Evolutionary conservation across 331 rosid species (phyloP).

Genomic region (Acacia pycnantha): DNA sequence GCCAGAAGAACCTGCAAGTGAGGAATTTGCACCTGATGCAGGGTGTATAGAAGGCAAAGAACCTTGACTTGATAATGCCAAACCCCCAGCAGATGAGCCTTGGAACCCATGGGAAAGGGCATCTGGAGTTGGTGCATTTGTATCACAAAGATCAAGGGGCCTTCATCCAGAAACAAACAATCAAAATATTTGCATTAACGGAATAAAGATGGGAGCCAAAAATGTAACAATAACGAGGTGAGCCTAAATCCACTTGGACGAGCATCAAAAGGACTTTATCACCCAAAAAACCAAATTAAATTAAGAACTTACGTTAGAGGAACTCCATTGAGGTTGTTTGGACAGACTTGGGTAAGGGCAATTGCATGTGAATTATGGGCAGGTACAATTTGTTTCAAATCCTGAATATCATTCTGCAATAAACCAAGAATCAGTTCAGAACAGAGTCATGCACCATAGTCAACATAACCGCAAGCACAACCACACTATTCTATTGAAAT

Average conservation of each 20-base stretch:
- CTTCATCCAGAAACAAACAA: constrained; percentile 56
- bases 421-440: constrained; percentile 30
- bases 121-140: constrained; percentile 65
- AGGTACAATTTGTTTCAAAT: constrained; percentile 56
- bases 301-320: constrained; percentile 71
- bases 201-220: constrained; percentile 8
- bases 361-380: constrained; percentile 74
- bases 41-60: constrained; percentile 59
- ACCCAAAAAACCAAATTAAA: constrained; percentile 5
- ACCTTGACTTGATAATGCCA: constrained; percentile 75
- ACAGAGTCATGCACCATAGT: background rate
- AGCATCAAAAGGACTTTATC: background rate
- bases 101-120: constrained; percentile 64
- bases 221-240: constrained; percentile 18
- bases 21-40: constrained; percentile 62
- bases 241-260: constrained; percentile 1
- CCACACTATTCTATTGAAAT: background rate
- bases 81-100: constrained; percentile 68
- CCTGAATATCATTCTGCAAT: constrained; percentile 77
- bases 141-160: constrained; percentile 95
- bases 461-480: background rate
- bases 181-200: constrained; percentile 14
- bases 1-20: constrained; percentile 72
- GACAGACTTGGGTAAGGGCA: constrained; percentile 69
- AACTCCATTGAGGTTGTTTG: constrained; percentile 72